Base-by-base conservation (phyloP, 805 yeast species). In the Candida orba region DNA sequence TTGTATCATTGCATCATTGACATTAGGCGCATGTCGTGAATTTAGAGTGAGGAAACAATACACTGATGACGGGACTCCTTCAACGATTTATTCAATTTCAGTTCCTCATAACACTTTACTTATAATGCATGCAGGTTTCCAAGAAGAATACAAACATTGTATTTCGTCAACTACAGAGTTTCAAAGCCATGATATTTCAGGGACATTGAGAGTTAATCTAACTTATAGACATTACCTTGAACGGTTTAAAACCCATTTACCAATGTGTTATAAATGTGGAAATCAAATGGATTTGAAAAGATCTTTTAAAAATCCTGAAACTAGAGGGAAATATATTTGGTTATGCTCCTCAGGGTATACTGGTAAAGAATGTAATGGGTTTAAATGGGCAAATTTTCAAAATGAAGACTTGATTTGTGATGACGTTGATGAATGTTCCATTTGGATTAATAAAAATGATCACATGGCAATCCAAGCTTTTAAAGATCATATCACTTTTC, bases 121-220 rank as follows among this genome's bases (percentile, higher is more conserved):
- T 3, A 61, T 85, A 3, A 84, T 85, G 95, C 79, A 81, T 46
- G 83, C 87, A 1, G 88, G 87, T 1, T 79, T 85, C 48, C 95
- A 85, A 57, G 95, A 85, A 50, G 76, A 75, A 40, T 85, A 64
- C 57, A 83, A 79, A 53, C 95, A 86, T 54, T 66, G 78, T 46
- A 76, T 85, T 0, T 75, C 75, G 5, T 66, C 78, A 1, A 60
- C 70, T 34, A 57, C 61, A 6, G 63, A 63, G 8, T 59, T 78
- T 3, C 64, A 68, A 15, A 50, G 63, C 0, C 81, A 81, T 49
- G 71, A 73, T 0, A 59, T 71, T 0, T 57, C 79, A 1, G 82
- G 81, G 0, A 51, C 70, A 1, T 47, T 67, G 5, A 62, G 95
- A 41, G 72, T 81, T 48, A 84, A 80, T 49, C 57, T 85, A 34